Conservation (phyloP, 2,329 filamentous ascomycete species). For the Aspergillus ibericus region DNA sequence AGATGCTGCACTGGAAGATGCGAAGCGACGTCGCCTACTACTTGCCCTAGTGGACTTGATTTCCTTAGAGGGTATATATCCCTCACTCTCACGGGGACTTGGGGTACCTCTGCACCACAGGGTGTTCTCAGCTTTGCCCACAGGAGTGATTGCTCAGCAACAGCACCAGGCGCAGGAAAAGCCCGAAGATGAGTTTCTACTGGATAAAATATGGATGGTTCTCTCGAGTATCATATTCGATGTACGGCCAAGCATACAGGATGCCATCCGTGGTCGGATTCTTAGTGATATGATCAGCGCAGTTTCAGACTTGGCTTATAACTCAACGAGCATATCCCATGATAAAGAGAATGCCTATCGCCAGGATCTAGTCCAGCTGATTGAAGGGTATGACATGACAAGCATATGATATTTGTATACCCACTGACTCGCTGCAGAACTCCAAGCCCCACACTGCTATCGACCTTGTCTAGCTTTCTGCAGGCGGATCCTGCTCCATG, state of each 20-base stretch:
- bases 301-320: slow-evolving; percentile 40
- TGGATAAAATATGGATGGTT: slow-evolving; percentile 30
- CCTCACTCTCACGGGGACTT: slow-evolving; percentile 43
- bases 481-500: slow-evolving; percentile 37
- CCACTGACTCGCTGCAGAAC: slow-evolving; percentile 32
- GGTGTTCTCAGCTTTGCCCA: slow-evolving; percentile 45
- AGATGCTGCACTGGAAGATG: slow-evolving; percentile 40
- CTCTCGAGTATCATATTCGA: slow-evolving; percentile 36
- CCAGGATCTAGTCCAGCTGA: slow-evolving; percentile 28
- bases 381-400: slow-evolving; percentile 34
- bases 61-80: slow-evolving; percentile 47
- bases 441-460: slow-evolving; percentile 35
- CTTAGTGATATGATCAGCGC: slow-evolving; percentile 44
- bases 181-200: slow-evolving; percentile 31
- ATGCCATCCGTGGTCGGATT: slow-evolving; percentile 40
- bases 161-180: slow-evolving; percentile 18
- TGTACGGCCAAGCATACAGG: slow-evolving; percentile 37
- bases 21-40: slow-evolving; percentile 40
- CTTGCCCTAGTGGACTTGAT: slow-evolving; percentile 46
- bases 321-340: slow-evolving; percentile 26
- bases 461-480: slow-evolving; percentile 40
- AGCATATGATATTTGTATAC: not conserved
- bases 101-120: slow-evolving; percentile 46
- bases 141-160: slow-evolving; percentile 44
- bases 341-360: slow-evolving; percentile 22